These are phyloP conservation scores for Dentipellis fragilis DNA, from an alignment of 768 basidiomycete genomes.

Conservation along the genomic window DNA sequence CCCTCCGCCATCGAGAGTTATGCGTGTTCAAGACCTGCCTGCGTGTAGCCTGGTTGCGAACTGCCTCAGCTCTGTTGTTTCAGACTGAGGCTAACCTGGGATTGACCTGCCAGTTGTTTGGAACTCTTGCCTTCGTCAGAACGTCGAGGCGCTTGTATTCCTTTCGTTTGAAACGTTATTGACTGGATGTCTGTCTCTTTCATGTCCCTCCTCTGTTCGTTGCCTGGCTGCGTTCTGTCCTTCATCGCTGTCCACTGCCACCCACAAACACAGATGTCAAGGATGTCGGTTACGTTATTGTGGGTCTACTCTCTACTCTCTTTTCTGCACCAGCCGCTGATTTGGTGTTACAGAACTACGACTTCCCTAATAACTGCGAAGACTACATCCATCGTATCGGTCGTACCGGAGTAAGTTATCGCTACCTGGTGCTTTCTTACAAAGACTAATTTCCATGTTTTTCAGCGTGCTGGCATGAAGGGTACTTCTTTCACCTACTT, in stretches of 20 bases:
- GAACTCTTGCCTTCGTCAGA: slow-evolving; percentile 19
- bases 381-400: slow-evolving; percentile 99
- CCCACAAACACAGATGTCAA: slow-evolving; percentile 73
- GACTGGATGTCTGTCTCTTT: slow-evolving; percentile 34
- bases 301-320: slow-evolving; percentile 31
- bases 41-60: slow-evolving; percentile 42
- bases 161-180: slow-evolving; percentile 29
- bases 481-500: slow-evolving; percentile 94
- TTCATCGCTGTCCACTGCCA: slow-evolving; percentile 17
- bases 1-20: slow-evolving; percentile 24
- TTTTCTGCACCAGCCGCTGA: slow-evolving; percentile 4
- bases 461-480: slow-evolving; percentile 81
- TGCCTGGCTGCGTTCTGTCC: slow-evolving; percentile 16
- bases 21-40: slow-evolving; percentile 43
- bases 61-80: slow-evolving; percentile 25
- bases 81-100: slow-evolving; percentile 27
- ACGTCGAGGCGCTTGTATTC: slow-evolving; percentile 42
- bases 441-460: slow-evolving; percentile 1
- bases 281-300: slow-evolving; percentile 97
- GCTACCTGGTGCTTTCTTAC: neutral
- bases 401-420: slow-evolving; percentile 71
- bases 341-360: slow-evolving; percentile 63
- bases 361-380: slow-evolving; percentile 97
- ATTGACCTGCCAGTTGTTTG: slow-evolving; percentile 26
- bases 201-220: slow-evolving; percentile 20